These are phyloP conservation scores for Trichoderma citrinoviride DNA, from an alignment of 2,329 filamentous ascomycete species.

Conservation along the genomic window DNA sequence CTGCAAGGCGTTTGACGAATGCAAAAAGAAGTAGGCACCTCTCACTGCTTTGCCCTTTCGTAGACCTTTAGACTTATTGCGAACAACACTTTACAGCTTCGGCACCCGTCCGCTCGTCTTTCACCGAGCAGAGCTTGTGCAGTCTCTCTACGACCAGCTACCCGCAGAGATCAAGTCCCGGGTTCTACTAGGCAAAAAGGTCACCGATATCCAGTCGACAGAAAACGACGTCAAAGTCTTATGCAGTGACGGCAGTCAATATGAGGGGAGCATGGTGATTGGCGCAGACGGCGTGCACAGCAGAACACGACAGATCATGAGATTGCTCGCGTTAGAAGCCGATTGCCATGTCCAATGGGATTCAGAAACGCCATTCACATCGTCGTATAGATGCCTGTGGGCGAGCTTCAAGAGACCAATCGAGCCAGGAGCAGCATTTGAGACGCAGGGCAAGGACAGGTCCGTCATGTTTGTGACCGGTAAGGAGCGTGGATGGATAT, in stretches of 20 bases:
- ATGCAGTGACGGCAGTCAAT: constrained; percentile 35
- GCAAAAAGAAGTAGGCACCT: constrained; percentile 29
- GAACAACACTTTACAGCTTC: constrained; percentile 24
- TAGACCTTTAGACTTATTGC: background rate
- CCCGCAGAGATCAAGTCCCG: constrained; percentile 29
- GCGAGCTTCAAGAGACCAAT: constrained; percentile 30
- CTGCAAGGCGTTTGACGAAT: constrained; percentile 26
- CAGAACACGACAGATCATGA: constrained; percentile 36
- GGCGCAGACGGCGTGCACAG: constrained; percentile 46
- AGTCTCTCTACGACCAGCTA: constrained; percentile 34
- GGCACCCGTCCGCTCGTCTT: constrained; percentile 32
- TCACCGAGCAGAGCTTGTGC: constrained; percentile 38
- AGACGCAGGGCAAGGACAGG: constrained; percentile 32
- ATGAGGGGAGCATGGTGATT: constrained; percentile 38
- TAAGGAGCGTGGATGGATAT: constrained; percentile 32
- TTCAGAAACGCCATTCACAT: constrained; percentile 33
- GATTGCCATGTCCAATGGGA: constrained; percentile 24
- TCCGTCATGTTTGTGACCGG: constrained; percentile 34
- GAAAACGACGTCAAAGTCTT: constrained; percentile 31
- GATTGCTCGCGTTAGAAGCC: constrained; percentile 30
- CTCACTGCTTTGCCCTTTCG: background rate
- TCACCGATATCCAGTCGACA: constrained; percentile 27
- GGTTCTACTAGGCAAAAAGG: constrained; percentile 30
- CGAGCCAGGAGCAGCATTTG: constrained; percentile 29
- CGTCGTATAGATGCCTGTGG: constrained; percentile 37